Evolutionary conservation across 805 yeast genomes (phyloP).

Genomic region (Pichia insulana): DNA sequence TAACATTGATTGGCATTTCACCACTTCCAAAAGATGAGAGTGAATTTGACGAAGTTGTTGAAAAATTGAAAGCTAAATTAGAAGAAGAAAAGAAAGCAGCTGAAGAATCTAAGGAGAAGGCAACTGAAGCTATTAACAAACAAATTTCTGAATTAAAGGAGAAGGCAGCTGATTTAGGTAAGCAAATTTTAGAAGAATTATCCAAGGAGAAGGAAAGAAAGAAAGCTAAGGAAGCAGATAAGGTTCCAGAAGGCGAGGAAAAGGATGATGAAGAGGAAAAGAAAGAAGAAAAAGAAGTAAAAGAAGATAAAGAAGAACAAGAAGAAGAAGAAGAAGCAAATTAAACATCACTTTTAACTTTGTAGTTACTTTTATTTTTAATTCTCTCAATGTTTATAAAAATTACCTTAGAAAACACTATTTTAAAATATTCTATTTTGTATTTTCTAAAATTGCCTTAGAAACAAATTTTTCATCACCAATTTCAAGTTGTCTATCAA

Average conservation of each 20-base stretch:
- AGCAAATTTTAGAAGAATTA: constrained; percentile 22
- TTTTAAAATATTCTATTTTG: neutral
- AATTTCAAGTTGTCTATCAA: constrained; percentile 25
- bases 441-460: constrained; percentile 14
- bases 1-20: constrained; percentile 66
- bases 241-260: constrained; percentile 1
- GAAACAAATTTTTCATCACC: constrained; percentile 26
- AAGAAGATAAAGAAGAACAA: too few relatives aligned
- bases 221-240: constrained; percentile 9
- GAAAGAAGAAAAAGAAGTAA: neutral
- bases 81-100: constrained; percentile 60
- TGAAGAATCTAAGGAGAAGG: constrained; percentile 70
- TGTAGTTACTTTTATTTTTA: neutral
- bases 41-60: constrained; percentile 58
- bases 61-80: constrained; percentile 63
- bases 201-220: constrained; percentile 22
- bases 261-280: neutral
- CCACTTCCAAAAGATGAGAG: constrained; percentile 71
- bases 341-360: too few relatives aligned
- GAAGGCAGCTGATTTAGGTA: constrained; percentile 23
- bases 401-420: neutral
- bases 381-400: neutral
- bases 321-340: neutral
- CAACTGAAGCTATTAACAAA: constrained; percentile 67
- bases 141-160: constrained; percentile 63